phyloP scores from a whole-genome alignment of 1,284 basidiomycete genomes.

The Heterobasidion parviporum region DNA sequence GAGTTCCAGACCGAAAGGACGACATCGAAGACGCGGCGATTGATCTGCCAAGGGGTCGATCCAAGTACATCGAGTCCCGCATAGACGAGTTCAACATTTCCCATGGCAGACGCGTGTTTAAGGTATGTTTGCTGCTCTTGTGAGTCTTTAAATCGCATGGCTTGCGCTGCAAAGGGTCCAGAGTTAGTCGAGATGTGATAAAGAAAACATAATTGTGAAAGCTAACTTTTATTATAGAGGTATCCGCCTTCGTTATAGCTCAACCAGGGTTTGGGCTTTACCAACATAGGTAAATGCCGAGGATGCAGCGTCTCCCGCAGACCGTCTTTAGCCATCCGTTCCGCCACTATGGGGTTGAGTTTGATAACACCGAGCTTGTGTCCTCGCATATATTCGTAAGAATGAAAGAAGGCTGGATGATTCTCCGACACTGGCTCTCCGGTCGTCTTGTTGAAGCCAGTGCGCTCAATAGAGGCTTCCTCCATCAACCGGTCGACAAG shows the following conservation, averaged over 20 bases:
- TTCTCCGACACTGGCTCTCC: slow-evolving; percentile 60
- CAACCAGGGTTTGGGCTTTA: slow-evolving; percentile 87
- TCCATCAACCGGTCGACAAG: slow-evolving; percentile 83
- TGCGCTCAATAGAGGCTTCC: slow-evolving; percentile 71
- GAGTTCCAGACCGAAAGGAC: slow-evolving; percentile 81
- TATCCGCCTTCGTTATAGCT: slow-evolving; percentile 80
- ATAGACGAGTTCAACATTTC: slow-evolving; percentile 81
- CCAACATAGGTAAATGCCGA: slow-evolving; percentile 93
- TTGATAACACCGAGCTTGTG: slow-evolving; percentile 89
- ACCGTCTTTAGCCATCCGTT: slow-evolving; percentile 73
- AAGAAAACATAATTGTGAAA: not conserved
- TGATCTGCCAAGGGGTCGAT: slow-evolving; percentile 88
- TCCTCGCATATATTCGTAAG: slow-evolving; percentile 91
- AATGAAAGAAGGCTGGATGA: slow-evolving; percentile 90
- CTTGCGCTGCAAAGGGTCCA: slow-evolving; percentile 35
- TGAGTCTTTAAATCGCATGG: slow-evolving; percentile 93
- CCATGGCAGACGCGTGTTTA: slow-evolving; percentile 63
- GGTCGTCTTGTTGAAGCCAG: slow-evolving; percentile 45
- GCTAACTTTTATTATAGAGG: slow-evolving; percentile 65
- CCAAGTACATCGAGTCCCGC: slow-evolving; percentile 89
- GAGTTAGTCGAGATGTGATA: not conserved
- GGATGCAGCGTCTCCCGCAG: slow-evolving; percentile 81
- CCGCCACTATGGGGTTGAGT: slow-evolving; percentile 76
- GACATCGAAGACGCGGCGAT: slow-evolving; percentile 68
- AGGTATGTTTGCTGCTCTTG: slow-evolving; percentile 84